These are phyloP conservation scores for Ceratocystis diversiconidia DNA, from an alignment of 2,329 filamentous ascomycete species.

Conservation along the genomic window DNA sequence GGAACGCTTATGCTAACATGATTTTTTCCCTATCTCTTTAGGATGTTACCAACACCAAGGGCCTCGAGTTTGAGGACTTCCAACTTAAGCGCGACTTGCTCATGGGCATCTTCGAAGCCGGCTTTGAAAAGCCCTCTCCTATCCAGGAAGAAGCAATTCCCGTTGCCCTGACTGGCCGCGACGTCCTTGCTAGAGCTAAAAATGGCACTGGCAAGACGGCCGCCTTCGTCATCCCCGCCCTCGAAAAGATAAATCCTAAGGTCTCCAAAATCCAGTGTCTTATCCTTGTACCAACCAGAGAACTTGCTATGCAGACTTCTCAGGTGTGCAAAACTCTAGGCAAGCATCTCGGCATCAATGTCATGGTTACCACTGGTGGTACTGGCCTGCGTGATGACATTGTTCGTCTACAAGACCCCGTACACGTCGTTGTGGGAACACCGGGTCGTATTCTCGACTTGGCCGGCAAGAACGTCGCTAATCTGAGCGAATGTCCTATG, in stretches of 20 bases:
- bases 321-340: conserved; percentile 98
- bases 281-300: conserved; percentile 90
- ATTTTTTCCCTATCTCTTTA: conserved; percentile 26
- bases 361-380: conserved; percentile 98
- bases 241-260: conserved; percentile 94
- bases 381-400: conserved; percentile 94
- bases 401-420: conserved; percentile 79
- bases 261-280: conserved; percentile 91
- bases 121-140: conserved; percentile 95
- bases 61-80: conserved; percentile 94
- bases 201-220: conserved; percentile 98
- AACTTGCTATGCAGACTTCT: conserved; percentile 93
- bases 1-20: background rate
- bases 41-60: conserved; percentile 98
- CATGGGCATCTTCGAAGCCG: conserved; percentile 99
- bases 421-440: conserved; percentile 95
- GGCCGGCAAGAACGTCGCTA: conserved; percentile 89
- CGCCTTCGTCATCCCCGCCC: conserved; percentile 88
- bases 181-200: conserved; percentile 91
- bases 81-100: conserved; percentile 85
- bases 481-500: conserved; percentile 88
- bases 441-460: conserved; percentile 92
- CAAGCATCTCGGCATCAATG: conserved; percentile 92
- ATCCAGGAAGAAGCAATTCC: conserved; percentile 99
- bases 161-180: conserved; percentile 84